Evolutionary conservation across 305 asterid genomes (phyloP).

Genomic region (Nicotiana rustica): DNA sequence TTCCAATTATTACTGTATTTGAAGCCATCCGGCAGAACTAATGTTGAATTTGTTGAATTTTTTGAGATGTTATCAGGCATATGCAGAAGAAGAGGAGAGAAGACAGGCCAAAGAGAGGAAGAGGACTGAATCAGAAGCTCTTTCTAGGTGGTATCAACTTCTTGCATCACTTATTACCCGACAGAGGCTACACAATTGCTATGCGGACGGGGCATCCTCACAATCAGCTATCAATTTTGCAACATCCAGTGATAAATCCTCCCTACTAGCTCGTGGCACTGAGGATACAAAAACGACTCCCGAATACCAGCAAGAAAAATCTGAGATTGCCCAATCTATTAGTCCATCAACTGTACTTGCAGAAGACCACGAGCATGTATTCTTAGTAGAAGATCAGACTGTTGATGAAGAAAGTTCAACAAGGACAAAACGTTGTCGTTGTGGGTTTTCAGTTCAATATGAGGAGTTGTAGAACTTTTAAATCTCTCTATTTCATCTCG

Average conservation of each 20-base stretch:
- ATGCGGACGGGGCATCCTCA: slow-evolving; percentile 55
- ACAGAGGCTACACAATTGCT: slow-evolving; percentile 72
- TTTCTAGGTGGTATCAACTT: slow-evolving; percentile 96
- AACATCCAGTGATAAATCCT: slow-evolving; percentile 40
- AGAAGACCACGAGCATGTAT: slow-evolving; percentile 71
- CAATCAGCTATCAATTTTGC: slow-evolving; percentile 47
- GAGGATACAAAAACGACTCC: slow-evolving; percentile 40
- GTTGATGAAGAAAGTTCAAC: slow-evolving; percentile 57
- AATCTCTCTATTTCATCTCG: neutral
- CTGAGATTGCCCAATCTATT: slow-evolving; percentile 36
- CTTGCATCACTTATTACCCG: slow-evolving; percentile 85
- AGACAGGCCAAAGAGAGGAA: slow-evolving; percentile 73
- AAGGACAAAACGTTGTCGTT: slow-evolving; percentile 63
- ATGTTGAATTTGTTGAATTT: slow-evolving; percentile 35
- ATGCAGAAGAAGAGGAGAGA: slow-evolving; percentile 82
- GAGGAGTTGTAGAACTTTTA: slow-evolving; percentile 63
- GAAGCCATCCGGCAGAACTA: slow-evolving; percentile 9
- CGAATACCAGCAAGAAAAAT: slow-evolving; percentile 40
- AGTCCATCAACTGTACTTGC: slow-evolving; percentile 37
- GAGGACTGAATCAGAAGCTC: slow-evolving; percentile 72
- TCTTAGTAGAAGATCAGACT: slow-evolving; percentile 56
- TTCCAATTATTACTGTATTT: neutral
- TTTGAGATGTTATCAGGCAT: slow-evolving; percentile 60
- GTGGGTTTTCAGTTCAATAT: slow-evolving; percentile 81
- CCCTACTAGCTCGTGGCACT: slow-evolving; percentile 33